Conservation (phyloP, 768 basidiomycete genomes). For the Tricholoma matsutake region DNA sequence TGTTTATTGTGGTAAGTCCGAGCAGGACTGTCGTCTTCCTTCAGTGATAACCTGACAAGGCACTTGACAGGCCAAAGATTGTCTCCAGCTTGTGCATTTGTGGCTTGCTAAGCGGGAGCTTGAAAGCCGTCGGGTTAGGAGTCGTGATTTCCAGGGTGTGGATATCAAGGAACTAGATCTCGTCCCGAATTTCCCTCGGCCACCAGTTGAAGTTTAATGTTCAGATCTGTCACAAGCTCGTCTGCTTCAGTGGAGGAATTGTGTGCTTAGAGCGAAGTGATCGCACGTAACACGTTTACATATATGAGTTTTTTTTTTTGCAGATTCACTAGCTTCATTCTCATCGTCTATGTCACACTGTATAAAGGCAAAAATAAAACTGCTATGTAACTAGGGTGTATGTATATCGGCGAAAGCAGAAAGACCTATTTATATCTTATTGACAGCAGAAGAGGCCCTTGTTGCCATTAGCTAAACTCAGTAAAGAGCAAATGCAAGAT, state of each 20-base stretch:
- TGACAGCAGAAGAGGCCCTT: too few relatives aligned
- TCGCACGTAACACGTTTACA: too few relatives aligned
- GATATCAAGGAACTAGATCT: slow-evolving; percentile 66
- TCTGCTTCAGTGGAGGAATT: background rate
- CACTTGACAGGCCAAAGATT: slow-evolving; percentile 57
- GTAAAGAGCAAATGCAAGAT: background rate
- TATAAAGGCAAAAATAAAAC: too few relatives aligned
- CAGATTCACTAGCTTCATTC: too few relatives aligned
- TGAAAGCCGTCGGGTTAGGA: slow-evolving; percentile 65
- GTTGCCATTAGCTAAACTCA: background rate
- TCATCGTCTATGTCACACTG: too few relatives aligned
- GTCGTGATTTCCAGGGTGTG: slow-evolving; percentile 69
- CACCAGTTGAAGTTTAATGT: background rate
- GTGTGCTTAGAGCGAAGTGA: too few relatives aligned
- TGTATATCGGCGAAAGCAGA: too few relatives aligned
- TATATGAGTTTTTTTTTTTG: too few relatives aligned
- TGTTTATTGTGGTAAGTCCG: slow-evolving; percentile 59
- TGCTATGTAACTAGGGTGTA: too few relatives aligned
- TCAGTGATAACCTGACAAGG: background rate
- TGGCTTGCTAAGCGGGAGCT: slow-evolving; percentile 72
- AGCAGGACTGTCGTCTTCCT: background rate
- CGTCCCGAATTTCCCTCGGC: slow-evolving; percentile 30
- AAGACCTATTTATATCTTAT: too few relatives aligned
- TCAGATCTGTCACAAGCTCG: background rate
- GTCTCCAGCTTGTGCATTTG: slow-evolving; percentile 61